Evolutionary conservation across 768 basidiomycete species (phyloP), one percentile per base, ranked within the genome.

Genomic region (Coprinopsis sp.): DNA sequence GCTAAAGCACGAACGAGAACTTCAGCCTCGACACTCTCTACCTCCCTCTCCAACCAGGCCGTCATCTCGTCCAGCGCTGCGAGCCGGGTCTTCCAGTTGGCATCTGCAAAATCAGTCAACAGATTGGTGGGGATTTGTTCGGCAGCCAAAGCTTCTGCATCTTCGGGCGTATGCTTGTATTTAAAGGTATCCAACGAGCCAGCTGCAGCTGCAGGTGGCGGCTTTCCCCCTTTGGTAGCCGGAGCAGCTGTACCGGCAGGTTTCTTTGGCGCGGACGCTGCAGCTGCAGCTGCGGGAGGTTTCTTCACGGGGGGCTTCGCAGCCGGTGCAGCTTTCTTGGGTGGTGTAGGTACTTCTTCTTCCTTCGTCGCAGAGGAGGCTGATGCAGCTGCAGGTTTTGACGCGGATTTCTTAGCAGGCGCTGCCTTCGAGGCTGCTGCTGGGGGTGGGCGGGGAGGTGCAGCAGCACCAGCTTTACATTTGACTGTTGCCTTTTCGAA

Each of bases 401-500:
- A 33, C 33, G 56, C 40, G 13, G 47, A 10, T 37, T 59, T 60
- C 22, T 53, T 50, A 11, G 53, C 40, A 21, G 55, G 42, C 3
- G 56, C 50, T 27, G 69, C 58, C 11, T 64, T 53, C 2, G 64
- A 53, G 51, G 74, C 76, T 42, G 78, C 64, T 4, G 45, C 38
- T 2, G 38, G 18, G 25, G 38, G 38, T n/a, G 79, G 67, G 30
- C 72, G 75, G 3, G 79, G 63, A 22, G 81, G 71, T 2, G 76
- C 74, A 29, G 72, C 66, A 34, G 69, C 70, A 6, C 85, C 84
- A 6, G 74, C 70, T 65, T 90, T 94, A 57, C 84, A 89, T 63
- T 90, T 95, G 31, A 97, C 89, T n/a, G 82, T 82, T 3, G 91
- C 92, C 56, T 87, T 91, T 48, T 91, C 93, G 54, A 80, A 89